Evolutionary conservation across 257 asterid species (phyloP), one percentile per base, ranked within the genome.

Genomic region (Buddleja alternifolia): DNA sequence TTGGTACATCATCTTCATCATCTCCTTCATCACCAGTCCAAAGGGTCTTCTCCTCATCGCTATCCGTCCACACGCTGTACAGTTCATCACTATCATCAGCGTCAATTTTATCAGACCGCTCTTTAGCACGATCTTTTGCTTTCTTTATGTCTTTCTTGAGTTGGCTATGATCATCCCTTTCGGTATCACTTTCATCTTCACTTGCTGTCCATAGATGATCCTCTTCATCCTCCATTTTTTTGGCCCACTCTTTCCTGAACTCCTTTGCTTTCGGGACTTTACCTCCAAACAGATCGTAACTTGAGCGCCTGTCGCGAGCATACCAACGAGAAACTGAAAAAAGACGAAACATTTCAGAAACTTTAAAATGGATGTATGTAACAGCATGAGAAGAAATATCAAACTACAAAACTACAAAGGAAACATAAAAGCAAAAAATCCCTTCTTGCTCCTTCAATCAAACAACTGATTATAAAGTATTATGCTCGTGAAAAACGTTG

Each of bases 11-110:
- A 58, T 84, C 82, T 0, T 92, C 95, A 7, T 85, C 95, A 42
- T 89, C 96, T 44, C 77, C 90, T 78, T 92, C 98, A 21, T 86
- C 90, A 1, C 97, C 97, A 0, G 95, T 90, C 98, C 97, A 93
- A 23, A 90, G 78, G 66, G 83, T 76, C 70, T 86, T 93, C 78
- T 90, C 98, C 42, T 87, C 98, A 14, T 93, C 98, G 47, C 94
- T 81, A 0, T 70, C 96, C 1, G 95, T 85, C 90, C 87, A 86
- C 41, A 93, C 71, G 57, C 92, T 78, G 76, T 80, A 48, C 53
- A 90, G 77, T 23, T 88, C 97, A 25, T 93, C 98, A 65, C 95
- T 88, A 61, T 93, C 98, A 75, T 90, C 96, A 4, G 95, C 97
- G 75, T 92, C 95, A 24, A 86, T 83, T 20, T 42, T 78, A 60